Base-by-base conservation (phyloP, 768 basidiomycete species). In the Trametes punicea region DNA sequence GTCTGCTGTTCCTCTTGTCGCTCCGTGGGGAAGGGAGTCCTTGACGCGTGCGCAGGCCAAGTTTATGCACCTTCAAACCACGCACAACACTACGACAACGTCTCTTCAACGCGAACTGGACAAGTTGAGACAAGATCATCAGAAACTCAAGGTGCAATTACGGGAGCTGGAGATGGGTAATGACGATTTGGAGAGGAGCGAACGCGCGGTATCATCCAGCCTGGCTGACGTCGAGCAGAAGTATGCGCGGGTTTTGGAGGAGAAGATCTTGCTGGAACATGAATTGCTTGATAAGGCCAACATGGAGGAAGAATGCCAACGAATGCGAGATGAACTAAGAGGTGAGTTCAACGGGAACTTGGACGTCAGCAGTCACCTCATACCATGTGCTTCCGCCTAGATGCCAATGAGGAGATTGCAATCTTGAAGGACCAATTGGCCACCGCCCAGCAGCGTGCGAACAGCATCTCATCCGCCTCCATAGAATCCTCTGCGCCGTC, bases 151-250 rank as follows among this genome's bases (percentile, higher is more conserved):
- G 71, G 74, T 88, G 20, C 85, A 88, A 66, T 73, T 93, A 16
- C 82, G 90, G 20, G 92, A 98, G 70, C 77, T 97, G 27, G 96
- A 98, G 73, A 89, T 98, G 84, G 96, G 96, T 44, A 98, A 97
- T 66, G 97, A 99, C 66, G 95, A 98, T 73, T 77, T 99, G 55
- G 97, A 98, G 69, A 81, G 94, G 60, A 95, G 89, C 70, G 96
- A 98, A 68, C 83, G 97, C 26, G 90, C 89, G 47, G 87, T 90
- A 38, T 82, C 88, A 8, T 91, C 88, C 46, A 89, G 82, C 64
- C 72, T 95, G 63, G 88, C 87, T 4, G 89, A 90, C 67, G 77
- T 92, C 64, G 94, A 97, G 73, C 76, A 82, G 63, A 93, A 88
- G 69, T 96, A 98, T 74, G 85, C 93, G 56, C 82, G 86, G 50